Percentiles rank a stretch among this genome's conserved stretches.
Conservation (phyloP, 352 stramenopile genomes). For the Salisapilia sapeloensis region DNA sequence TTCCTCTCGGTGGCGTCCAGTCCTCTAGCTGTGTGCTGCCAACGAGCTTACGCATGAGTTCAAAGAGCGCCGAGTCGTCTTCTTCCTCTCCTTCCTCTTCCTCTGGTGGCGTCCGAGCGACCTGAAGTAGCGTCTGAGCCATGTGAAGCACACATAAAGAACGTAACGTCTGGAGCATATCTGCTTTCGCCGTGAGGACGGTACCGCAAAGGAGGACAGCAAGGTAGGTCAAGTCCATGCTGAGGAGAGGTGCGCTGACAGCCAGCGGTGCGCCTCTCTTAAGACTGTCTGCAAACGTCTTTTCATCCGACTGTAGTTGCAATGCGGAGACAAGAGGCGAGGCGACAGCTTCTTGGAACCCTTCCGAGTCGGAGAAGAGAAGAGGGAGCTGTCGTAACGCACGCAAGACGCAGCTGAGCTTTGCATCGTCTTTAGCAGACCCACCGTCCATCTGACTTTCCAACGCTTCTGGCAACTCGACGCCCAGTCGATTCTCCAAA, state of each 20-base stretch:
- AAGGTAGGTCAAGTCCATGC: slow-evolving; percentile 61
- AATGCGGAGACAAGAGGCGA: slow-evolving; percentile 25
- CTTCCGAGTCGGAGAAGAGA: slow-evolving; percentile 30
- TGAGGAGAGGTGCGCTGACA: slow-evolving; percentile 37
- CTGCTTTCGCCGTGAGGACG: slow-evolving; percentile 55
- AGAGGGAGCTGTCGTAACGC: slow-evolving; percentile 31
- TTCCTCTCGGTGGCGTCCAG: slow-evolving; percentile 20
- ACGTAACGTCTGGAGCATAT: slow-evolving; percentile 65
- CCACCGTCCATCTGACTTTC: slow-evolving; percentile 51
- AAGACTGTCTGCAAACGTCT: slow-evolving; percentile 34
- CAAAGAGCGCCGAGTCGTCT: slow-evolving; percentile 5
- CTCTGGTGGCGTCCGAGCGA: slow-evolving; percentile 30
- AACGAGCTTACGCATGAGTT: not conserved
- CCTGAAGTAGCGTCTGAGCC: slow-evolving; percentile 56
- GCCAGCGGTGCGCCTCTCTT: slow-evolving; percentile 24
- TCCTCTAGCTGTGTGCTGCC: not conserved
- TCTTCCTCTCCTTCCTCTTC: slow-evolving; percentile 29
- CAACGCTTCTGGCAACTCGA: slow-evolving; percentile 44
- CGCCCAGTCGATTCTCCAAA: slow-evolving; percentile 39
- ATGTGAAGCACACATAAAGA: slow-evolving; percentile 65
- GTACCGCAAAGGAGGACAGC: slow-evolving; percentile 60
- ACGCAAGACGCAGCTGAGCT: slow-evolving; percentile 50
- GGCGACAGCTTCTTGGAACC: slow-evolving; percentile 34
- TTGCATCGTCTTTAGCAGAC: slow-evolving; percentile 60
- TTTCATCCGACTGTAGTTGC: slow-evolving; percentile 15